Base-by-base conservation (phyloP, 106 monocot species). In the Dioscorea dumetorum region DNA sequence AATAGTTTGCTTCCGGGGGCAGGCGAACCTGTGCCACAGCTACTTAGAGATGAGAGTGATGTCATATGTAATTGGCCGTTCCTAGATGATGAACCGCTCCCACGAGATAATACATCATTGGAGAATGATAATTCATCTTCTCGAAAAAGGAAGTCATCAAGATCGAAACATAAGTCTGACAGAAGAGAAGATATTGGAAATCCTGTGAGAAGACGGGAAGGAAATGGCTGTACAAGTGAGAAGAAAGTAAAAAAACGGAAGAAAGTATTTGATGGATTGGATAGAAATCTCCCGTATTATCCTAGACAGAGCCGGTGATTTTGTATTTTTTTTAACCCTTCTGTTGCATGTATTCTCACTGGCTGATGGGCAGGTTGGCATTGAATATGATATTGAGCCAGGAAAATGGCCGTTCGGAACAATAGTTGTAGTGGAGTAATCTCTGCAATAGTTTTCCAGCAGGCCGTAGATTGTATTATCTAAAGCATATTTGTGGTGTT, bases 71-170 rank as follows among this genome's bases (percentile, higher is more conserved):
- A 90, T 61, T 99, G 89, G 87, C 74, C 82, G 19, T 70, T 87
- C 49, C 57, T 79, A 34, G 92, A 99, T 61, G 97, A 99, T 67
- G 97, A 92, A 28, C 90, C 91, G 14, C 60, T 97, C 7, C 91
- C 91, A 5, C 86, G 95, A 72, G 83, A 67, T 57, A 82, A 28
- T 9, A 18, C 65, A 24, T 18, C 41, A 17, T 22, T 52, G 0
- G 75, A 70, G 5, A 56, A 66, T 22, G 77, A 68, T 12, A 63
- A 24, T 17, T 2, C 20, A 24, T 49, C n/a, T 12, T 58, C 80
- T 35, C 28, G 16, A n/a, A 85, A 76, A 73, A 74, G 62, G 54
- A 82, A 66, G 77, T 51, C 19, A 1, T 72, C 50, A 2, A 76
- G 76, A 50, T n/a, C 58, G 6, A 85, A 66, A 58, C 49, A 24